Percentiles rank a stretch among this genome's conserved stretches.
Evolutionary conservation across 345 rosid genomes (phyloP).

Genomic region (Draba incana): DNA sequence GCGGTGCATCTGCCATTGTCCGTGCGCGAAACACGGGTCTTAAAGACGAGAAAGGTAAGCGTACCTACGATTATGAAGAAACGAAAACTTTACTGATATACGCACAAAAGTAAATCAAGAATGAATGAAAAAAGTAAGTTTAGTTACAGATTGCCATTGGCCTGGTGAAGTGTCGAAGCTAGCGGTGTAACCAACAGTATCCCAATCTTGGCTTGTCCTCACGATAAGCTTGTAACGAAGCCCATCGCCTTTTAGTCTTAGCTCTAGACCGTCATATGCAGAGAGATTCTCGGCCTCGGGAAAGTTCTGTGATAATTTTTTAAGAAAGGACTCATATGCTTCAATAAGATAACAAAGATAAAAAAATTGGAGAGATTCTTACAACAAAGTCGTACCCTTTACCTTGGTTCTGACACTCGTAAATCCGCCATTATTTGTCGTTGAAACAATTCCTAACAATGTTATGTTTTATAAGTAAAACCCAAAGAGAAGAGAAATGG

Average conservation of each 20-base stretch:
- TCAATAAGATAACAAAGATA: not conserved
- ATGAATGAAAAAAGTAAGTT: not conserved
- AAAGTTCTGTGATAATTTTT: slow-evolving; percentile 63
- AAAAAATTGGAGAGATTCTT: not conserved
- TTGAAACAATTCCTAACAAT: slow-evolving; percentile 77
- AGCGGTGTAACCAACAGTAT: slow-evolving; percentile 82
- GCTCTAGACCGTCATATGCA: slow-evolving; percentile 88
- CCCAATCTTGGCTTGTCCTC: slow-evolving; percentile 84
- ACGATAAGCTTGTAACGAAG: slow-evolving; percentile 80
- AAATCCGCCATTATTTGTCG: slow-evolving; percentile 94
- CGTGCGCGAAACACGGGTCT: slow-evolving; percentile 87
- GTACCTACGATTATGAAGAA: slow-evolving; percentile 49
- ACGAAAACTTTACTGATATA: not conserved
- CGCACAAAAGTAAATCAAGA: not conserved
- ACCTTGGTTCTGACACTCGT: slow-evolving; percentile 88
- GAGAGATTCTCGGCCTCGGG: slow-evolving; percentile 74
- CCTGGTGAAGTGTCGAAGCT: slow-evolving; percentile 77
- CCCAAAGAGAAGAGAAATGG: slow-evolving; percentile 4
- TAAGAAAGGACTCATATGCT: slow-evolving; percentile 18
- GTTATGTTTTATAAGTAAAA: not conserved
- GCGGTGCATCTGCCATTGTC: slow-evolving; percentile 74
- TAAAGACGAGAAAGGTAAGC: slow-evolving; percentile 76
- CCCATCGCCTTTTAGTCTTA: slow-evolving; percentile 83
- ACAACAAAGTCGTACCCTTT: slow-evolving; percentile 27
- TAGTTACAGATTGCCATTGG: slow-evolving; percentile 89